phyloP scores from a whole-genome alignment of 2,329 filamentous ascomycete genomes.

The Coleophoma crateriformis region DNA sequence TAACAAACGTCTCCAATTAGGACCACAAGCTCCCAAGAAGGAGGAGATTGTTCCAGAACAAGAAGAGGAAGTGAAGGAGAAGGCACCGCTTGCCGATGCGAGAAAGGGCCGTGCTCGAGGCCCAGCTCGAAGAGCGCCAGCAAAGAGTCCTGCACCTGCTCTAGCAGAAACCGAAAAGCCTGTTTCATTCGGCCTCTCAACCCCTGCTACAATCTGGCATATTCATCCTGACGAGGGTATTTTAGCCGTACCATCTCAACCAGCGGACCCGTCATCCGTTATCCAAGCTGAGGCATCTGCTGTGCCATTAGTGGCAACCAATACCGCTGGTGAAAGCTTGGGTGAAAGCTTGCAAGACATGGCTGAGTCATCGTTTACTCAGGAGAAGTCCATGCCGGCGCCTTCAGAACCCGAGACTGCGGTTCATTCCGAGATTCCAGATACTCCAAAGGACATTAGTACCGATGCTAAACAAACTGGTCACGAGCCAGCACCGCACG shows the following conservation, averaged over 20 bases:
- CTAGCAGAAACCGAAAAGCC: constrained; percentile 7
- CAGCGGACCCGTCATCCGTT: constrained; percentile 2
- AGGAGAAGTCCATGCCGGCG: background rate
- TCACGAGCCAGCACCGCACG: too few relatives aligned
- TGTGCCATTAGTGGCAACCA: constrained; percentile 17
- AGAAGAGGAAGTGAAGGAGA: constrained; percentile 55
- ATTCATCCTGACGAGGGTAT: constrained; percentile 34
- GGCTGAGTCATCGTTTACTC: background rate
- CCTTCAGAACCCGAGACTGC: too few relatives aligned
- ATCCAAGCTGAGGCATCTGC: constrained; percentile 13
- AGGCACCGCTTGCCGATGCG: constrained; percentile 79
- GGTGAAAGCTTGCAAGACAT: constrained; percentile 14
- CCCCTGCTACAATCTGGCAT: constrained; percentile 31
- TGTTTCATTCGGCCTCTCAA: constrained; percentile 19
- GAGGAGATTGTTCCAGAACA: constrained; percentile 57
- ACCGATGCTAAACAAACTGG: too few relatives aligned
- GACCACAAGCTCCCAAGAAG: constrained; percentile 75
- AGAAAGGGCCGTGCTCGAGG: constrained; percentile 87
- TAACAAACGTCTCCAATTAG: constrained; percentile 81
- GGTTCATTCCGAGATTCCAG: background rate
- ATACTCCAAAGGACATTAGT: background rate
- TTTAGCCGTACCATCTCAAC: constrained; percentile 24
- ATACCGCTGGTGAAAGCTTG: constrained; percentile 15
- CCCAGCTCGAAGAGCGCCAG: constrained; percentile 69
- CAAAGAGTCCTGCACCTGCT: constrained; percentile 30